Evolutionary conservation across 1,139 yeast genomes (phyloP).

Genomic region (Keqinozyma sinolaborantium): DNA sequence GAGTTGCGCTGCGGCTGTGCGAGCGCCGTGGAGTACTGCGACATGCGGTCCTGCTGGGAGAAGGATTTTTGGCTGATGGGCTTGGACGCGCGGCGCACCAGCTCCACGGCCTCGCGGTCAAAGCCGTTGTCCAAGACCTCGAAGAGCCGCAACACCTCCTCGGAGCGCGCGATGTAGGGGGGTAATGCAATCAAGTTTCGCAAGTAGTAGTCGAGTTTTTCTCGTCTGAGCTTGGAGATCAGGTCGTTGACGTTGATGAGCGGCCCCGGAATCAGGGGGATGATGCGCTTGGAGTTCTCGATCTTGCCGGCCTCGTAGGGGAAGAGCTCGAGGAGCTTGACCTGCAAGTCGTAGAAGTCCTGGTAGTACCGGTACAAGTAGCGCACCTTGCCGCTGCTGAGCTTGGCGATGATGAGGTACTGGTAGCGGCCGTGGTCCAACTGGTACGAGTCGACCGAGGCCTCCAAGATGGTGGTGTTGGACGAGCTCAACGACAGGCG

Average conservation of each 20-base stretch:
- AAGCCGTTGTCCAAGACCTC: constrained; percentile 60
- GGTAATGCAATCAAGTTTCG: constrained; percentile 75
- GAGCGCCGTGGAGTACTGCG: constrained; percentile 37
- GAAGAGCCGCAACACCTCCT: constrained; percentile 69
- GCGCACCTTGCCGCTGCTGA: constrained; percentile 67
- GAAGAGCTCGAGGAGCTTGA: constrained; percentile 73
- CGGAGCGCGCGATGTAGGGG: constrained; percentile 65
- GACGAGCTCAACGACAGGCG: constrained; percentile 33
- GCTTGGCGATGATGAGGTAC: constrained; percentile 70
- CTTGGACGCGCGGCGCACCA: constrained; percentile 27
- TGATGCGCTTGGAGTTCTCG: constrained; percentile 64
- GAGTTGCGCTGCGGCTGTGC: constrained; percentile 16
- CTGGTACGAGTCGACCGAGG: constrained; percentile 77
- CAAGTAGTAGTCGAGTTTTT: constrained; percentile 81
- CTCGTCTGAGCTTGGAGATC: constrained; percentile 79
- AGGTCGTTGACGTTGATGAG: constrained; percentile 87
- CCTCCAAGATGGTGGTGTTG: constrained; percentile 45
- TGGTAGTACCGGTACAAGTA: constrained; percentile 87
- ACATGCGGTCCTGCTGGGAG: constrained; percentile 41
- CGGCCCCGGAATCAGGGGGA: constrained; percentile 97
- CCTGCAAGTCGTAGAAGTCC: constrained; percentile 94
- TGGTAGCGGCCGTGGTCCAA: constrained; percentile 87
- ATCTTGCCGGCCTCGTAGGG: constrained; percentile 93
- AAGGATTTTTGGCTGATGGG: constrained; percentile 40
- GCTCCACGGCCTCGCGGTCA: constrained; percentile 43